phyloP scores from a whole-genome alignment of 2,329 filamentous ascomycete genomes.

The Ophiostoma angusticollis region DNA sequence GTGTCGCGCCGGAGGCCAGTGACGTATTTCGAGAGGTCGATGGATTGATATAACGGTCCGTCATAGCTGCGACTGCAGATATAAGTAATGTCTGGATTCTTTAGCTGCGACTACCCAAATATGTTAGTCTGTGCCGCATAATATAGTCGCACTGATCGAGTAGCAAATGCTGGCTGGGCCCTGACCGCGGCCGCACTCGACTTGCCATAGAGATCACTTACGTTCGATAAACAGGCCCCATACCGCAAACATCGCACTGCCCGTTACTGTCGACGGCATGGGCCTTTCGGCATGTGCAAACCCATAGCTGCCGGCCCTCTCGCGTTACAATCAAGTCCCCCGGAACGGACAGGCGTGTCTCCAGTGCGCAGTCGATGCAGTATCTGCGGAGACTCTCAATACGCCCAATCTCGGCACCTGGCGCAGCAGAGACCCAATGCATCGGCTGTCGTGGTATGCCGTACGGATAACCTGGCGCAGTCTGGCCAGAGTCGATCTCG shows the following conservation, averaged over 20 bases:
- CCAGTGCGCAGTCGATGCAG: conserved; percentile 13
- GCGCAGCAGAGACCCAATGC: conserved; percentile 7
- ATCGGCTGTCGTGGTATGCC: not conserved
- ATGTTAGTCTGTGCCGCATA: too few relatives aligned
- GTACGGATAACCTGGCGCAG: not conserved
- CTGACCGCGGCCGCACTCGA: too few relatives aligned
- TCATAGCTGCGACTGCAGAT: too few relatives aligned
- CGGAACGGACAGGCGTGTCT: conserved; percentile 4
- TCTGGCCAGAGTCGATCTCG: not conserved
- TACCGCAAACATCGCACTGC: conserved; percentile 9
- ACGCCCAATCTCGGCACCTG: conserved; percentile 10
- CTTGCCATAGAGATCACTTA: too few relatives aligned
- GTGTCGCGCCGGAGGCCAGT: too few relatives aligned
- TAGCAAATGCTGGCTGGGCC: too few relatives aligned
- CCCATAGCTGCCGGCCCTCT: conserved; percentile 7
- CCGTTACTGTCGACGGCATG: not conserved
- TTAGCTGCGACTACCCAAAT: too few relatives aligned
- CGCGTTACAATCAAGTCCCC: conserved; percentile 8
- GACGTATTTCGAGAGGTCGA: too few relatives aligned
- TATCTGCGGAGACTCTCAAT: conserved; percentile 14
- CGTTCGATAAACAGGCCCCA: conserved; percentile 8
- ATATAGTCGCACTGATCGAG: too few relatives aligned
- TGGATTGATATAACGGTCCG: too few relatives aligned
- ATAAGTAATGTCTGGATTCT: too few relatives aligned
- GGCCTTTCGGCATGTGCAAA: conserved; percentile 10